phyloP scores from a whole-genome alignment of 1,139 yeast genomes.

The Saccharomyces hybrid region DNA sequence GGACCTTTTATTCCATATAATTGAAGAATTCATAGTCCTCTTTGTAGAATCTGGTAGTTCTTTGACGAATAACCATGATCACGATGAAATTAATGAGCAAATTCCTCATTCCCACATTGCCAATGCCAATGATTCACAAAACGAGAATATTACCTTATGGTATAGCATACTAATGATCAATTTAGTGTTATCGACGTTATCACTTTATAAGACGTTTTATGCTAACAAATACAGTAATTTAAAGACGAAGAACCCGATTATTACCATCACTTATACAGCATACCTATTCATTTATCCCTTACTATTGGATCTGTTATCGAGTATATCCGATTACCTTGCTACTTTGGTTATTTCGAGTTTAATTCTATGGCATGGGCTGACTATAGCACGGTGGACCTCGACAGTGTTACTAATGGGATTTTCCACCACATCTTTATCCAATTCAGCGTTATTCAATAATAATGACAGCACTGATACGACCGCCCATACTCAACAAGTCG shows the following conservation, averaged over 20 bases:
- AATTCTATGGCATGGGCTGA: constrained; percentile 28
- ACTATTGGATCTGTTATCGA: constrained; percentile 16
- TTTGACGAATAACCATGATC: constrained; percentile 8
- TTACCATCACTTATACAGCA: constrained; percentile 26
- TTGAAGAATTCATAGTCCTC: constrained; percentile 62
- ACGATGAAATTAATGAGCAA: constrained; percentile 22
- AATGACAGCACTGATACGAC: constrained; percentile 5
- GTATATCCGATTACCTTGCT: constrained; percentile 27
- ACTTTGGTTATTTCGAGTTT: constrained; percentile 25
- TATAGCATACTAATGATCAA: constrained; percentile 28
- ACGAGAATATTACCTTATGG: constrained; percentile 28
- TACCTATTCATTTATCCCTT: constrained; percentile 27
- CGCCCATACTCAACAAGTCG: constrained; percentile 2
- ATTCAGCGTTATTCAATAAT: constrained; percentile 13
- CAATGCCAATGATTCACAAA: not conserved
- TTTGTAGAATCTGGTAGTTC: constrained; percentile 33
- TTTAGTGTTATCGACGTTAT: constrained; percentile 29
- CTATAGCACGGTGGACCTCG: constrained; percentile 31
- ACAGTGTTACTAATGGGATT: constrained; percentile 30
- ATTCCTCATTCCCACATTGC: constrained; percentile 56
- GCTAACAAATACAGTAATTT: constrained; percentile 25
- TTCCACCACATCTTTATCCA: constrained; percentile 25
- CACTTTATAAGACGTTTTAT: constrained; percentile 35
- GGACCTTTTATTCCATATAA: constrained; percentile 74
- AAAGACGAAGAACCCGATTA: constrained; percentile 30